These are phyloP conservation scores for Codiaeum variegatum DNA, from an alignment of 441 rosid genomes.

Conservation along the genomic window DNA sequence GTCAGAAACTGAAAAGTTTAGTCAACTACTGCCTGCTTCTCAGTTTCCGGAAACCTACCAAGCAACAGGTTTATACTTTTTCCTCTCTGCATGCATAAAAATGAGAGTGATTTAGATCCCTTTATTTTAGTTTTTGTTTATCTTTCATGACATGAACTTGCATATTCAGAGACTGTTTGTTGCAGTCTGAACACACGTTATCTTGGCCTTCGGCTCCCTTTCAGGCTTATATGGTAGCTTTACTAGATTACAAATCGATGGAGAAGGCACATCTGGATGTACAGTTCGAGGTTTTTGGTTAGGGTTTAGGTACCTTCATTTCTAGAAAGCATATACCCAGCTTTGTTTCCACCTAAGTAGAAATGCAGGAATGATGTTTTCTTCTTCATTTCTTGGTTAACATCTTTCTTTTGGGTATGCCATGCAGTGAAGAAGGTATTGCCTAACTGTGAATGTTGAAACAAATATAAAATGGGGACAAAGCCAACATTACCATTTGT, in stretches of 20 bases:
- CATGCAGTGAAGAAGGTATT: background rate
- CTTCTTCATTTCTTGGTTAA: background rate
- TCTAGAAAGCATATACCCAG: background rate
- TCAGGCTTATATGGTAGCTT: background rate
- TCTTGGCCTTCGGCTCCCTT: background rate
- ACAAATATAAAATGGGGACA: background rate
- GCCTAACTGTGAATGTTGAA: too few species aligned
- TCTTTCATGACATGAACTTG: background rate
- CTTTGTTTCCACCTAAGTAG: background rate
- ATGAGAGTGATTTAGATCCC: background rate
- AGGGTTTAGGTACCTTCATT: background rate
- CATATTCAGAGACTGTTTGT: background rate
- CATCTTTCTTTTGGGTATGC: background rate
- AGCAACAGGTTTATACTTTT: slow-evolving; percentile 66
- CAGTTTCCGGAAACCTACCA: slow-evolving; percentile 87
- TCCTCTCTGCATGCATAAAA: slow-evolving; percentile 4
- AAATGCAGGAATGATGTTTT: too few species aligned
- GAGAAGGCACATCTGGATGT: background rate
- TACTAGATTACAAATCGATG: background rate
- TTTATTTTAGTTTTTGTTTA: slow-evolving; percentile 2
- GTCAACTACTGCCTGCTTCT: slow-evolving; percentile 78
- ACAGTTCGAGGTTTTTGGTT: background rate
- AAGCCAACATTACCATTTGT: background rate
- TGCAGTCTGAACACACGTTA: background rate
- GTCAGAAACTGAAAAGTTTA: slow-evolving; percentile 94